A percentile compares a stretch with the other conserved stretches of the same genome.
Conservation (phyloP, 225 moss, liverwort and hornwort species). For the Sphagnum contortum region DNA sequence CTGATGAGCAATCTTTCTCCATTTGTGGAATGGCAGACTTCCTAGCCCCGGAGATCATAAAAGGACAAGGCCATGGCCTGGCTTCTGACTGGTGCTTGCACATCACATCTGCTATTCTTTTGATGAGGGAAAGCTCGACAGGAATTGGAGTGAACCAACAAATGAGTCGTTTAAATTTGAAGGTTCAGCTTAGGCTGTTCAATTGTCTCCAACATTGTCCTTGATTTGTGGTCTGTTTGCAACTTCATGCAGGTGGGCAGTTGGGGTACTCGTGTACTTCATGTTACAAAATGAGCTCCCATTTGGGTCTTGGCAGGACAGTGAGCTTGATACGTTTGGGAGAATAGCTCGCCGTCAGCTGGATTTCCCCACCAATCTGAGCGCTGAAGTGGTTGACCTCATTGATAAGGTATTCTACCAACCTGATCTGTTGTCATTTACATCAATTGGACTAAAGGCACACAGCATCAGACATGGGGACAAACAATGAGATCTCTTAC, state of each 20-base stretch:
- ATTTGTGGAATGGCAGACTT: constrained; percentile 66
- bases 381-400: constrained; percentile 11
- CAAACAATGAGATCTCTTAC: too few species aligned
- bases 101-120: neutral
- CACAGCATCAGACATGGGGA: neutral
- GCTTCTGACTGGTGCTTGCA: constrained; percentile 45
- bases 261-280: constrained; percentile 14
- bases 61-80: constrained; percentile 50
- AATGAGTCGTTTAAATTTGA: neutral
- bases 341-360: constrained; percentile 14
- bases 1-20: constrained; percentile 41
- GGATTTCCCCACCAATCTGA: constrained; percentile 8
- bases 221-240: constrained; percentile 1
- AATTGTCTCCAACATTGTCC: too few species aligned
- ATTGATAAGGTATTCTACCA: constrained; percentile 13
- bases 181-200: too few species aligned
- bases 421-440: too few species aligned
- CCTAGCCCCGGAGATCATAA: constrained; percentile 47
- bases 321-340: constrained; percentile 12
- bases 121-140: neutral
- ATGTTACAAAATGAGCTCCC: constrained; percentile 20
- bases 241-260: constrained; percentile 13
- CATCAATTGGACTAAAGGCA: too few species aligned
- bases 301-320: constrained; percentile 18
- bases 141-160: neutral